Percentiles rank a stretch among this genome's conserved stretches.
phyloP scores from a whole-genome alignment of 768 basidiomycete species.

The Leccinum boreale region DNA sequence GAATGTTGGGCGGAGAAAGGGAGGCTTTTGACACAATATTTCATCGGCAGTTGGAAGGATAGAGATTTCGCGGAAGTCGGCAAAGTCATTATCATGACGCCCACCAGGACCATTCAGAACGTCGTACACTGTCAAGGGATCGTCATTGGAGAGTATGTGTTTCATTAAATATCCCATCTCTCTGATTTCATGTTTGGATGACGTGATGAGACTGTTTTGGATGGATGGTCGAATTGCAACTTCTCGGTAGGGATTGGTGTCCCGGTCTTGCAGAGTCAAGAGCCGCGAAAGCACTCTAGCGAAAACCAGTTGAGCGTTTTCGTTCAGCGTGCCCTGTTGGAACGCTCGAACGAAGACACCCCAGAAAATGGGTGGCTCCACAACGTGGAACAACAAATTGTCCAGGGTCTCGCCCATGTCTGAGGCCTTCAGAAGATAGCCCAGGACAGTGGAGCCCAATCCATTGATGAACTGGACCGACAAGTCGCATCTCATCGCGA shows the following conservation, averaged over 20 bases:
- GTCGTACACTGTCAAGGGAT: slow-evolving; percentile 12
- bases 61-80: slow-evolving; percentile 52
- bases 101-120: slow-evolving; percentile 47
- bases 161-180: slow-evolving; percentile 39
- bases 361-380: slow-evolving; percentile 55
- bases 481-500: slow-evolving; percentile 39
- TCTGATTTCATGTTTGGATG: slow-evolving; percentile 23
- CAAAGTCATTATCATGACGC: slow-evolving; percentile 66
- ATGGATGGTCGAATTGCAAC: slow-evolving; percentile 32
- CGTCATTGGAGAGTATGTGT: slow-evolving; percentile 31
- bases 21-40: slow-evolving; percentile 38
- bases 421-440: slow-evolving; percentile 38
- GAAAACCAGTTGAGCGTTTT: slow-evolving; percentile 38
- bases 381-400: slow-evolving; percentile 39
- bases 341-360: slow-evolving; percentile 32
- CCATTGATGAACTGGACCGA: slow-evolving; percentile 42
- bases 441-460: slow-evolving; percentile 33
- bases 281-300: slow-evolving; percentile 49
- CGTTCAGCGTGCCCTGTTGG: slow-evolving; percentile 28
- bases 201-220: slow-evolving; percentile 23
- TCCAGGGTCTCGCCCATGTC: slow-evolving; percentile 41
- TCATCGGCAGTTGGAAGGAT: slow-evolving; percentile 66
- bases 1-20: slow-evolving; percentile 48
- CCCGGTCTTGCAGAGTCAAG: slow-evolving; percentile 33
- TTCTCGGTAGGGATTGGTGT: slow-evolving; percentile 36